Evolutionary conservation across 2,329 filamentous ascomycete species (phyloP).

Genomic region (Sclerotinia spermophila): DNA sequence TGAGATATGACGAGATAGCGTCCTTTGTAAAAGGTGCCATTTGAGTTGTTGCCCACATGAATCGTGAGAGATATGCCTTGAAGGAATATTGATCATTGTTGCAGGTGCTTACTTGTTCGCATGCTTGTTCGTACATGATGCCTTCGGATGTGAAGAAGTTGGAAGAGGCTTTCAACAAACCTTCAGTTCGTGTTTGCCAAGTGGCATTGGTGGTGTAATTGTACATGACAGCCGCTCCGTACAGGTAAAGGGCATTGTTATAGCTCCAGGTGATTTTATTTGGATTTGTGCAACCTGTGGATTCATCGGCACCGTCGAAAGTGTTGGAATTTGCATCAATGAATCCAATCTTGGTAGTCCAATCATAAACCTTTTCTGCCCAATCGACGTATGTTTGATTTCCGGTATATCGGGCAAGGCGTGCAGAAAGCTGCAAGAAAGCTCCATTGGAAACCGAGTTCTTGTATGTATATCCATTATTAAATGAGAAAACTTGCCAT

Average conservation of each 20-base stretch:
- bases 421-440: conserved; percentile 78
- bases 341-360: conserved; percentile 55
- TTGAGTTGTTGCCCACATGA: conserved; percentile 56
- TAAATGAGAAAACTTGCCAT: conserved; percentile 78
- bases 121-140: conserved; percentile 65
- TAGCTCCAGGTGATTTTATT: conserved; percentile 62
- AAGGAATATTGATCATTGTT: conserved; percentile 63
- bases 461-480: conserved; percentile 79
- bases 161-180: conserved; percentile 49
- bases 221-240: conserved; percentile 61
- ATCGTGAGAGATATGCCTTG: conserved; percentile 65
- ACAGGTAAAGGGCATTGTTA: conserved; percentile 61
- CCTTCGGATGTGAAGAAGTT: conserved; percentile 55
- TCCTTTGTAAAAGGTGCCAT: conserved; percentile 53
- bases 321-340: conserved; percentile 44
- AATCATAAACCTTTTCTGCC: conserved; percentile 65
- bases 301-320: conserved; percentile 57
- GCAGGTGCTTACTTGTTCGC: conserved; percentile 56
- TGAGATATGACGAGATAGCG: conserved; percentile 48
- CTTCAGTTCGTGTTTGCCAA: conserved; percentile 53
- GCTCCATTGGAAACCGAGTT: conserved; percentile 77
- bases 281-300: conserved; percentile 47
- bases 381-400: conserved; percentile 64
- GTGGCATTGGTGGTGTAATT: conserved; percentile 52
- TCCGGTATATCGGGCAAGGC: conserved; percentile 66